Evolutionary conservation across 2,329 filamentous ascomycete genomes (phyloP), one percentile per base, ranked within the genome.

Genomic region (Allantophomopsis cytisporea): DNA sequence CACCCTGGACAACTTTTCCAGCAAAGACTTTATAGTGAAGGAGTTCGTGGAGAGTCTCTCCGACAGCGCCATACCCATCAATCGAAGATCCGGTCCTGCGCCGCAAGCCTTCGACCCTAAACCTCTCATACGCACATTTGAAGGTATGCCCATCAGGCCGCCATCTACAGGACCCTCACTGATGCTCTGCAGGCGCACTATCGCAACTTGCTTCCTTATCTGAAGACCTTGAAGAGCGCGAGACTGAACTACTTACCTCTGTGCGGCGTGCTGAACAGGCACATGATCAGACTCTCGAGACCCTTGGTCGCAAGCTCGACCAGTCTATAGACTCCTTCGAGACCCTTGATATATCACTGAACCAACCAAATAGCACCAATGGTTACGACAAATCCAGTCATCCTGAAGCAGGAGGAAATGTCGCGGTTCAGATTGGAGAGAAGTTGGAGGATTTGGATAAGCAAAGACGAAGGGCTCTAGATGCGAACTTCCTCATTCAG

Each of bases 1-100:
- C 64, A 85, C 78, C 8, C 70, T 96, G 44, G 85, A 94, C 35
- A 87, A 88, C 63, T 86, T 88, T 61, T 84, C 84, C 41, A 83
- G 71, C 57, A 83, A 83, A 53, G 91, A 96, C 63, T 98, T 96
- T 55, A 95, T 96, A 46, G 89, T 96, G 48, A 87, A 94, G 54
- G 91, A 98, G 64, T 98, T 98, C 57, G 80, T 98, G 51, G 93
- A 98, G 58, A 76, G 80, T 38, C 77, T 98, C 42, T 91, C 89
- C 38, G 88, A 96, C 46, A 83, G 71, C 50, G 83, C 86, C 16
- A 73, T 86, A 30, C 80, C 84, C n/a, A 68, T 71, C 16, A 83
- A 80, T 54, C 83, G 91, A 39, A 81, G 84, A 43, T 95, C 88
- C 12, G 78, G 74, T 7, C 70, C 73, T 46, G 67, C 65, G 44